Conservation (phyloP, 495 filamentous ascomycete genomes). For the Aspergillus cavernicola region DNA sequence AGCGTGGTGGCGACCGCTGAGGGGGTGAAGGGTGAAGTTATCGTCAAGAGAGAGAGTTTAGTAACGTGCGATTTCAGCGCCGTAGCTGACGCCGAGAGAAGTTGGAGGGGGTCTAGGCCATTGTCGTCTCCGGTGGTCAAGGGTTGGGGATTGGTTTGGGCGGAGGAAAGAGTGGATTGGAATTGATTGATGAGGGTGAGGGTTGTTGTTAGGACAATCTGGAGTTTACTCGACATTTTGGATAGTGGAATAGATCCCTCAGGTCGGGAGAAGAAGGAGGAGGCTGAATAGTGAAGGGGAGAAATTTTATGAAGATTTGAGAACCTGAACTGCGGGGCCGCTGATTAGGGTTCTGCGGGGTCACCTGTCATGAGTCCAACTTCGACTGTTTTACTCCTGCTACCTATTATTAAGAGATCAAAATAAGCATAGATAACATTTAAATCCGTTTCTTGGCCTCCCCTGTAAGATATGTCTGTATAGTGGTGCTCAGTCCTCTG, state of each 20-base stretch:
- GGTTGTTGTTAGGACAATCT: conserved; percentile 28
- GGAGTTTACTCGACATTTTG: conserved; percentile 40
- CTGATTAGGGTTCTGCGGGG: conserved; percentile 37
- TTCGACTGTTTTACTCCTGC: neutral
- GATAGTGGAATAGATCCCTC: conserved; percentile 11
- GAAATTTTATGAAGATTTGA: conserved; percentile 24
- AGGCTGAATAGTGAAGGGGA: conserved; percentile 3
- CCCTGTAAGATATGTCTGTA: too few relatives aligned
- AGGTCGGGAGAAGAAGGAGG: neutral
- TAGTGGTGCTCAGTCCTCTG: too few relatives aligned
- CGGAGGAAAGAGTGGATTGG: conserved; percentile 21
- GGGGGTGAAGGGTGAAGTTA: conserved; percentile 79
- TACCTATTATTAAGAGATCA: neutral
- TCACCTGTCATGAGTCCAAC: conserved; percentile 18
- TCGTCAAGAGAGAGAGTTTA: conserved; percentile 78
- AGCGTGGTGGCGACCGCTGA: conserved; percentile 66
- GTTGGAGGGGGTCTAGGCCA: conserved; percentile 48
- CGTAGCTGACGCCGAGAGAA: conserved; percentile 61
- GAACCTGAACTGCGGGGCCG: conserved; percentile 28
- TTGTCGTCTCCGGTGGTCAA: conserved; percentile 9
- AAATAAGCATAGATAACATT: too few relatives aligned
- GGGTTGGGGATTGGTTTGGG: neutral
- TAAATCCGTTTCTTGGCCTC: too few relatives aligned
- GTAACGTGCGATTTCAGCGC: conserved; percentile 78
- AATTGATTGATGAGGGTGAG: conserved; percentile 35